Conservation (phyloP, 805 yeast genomes). For the Pichia paraexigua region DNA sequence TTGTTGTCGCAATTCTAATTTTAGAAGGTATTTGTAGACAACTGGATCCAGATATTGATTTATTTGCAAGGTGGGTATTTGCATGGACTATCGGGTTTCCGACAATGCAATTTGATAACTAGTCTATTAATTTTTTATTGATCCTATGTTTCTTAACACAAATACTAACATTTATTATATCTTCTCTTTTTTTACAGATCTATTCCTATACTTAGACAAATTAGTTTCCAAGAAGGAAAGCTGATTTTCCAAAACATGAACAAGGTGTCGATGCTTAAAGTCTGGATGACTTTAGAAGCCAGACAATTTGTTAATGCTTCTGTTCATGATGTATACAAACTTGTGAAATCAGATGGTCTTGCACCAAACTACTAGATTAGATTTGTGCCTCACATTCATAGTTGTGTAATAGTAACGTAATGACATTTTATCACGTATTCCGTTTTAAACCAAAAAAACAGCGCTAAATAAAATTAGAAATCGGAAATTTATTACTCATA, state of each 20-base stretch:
- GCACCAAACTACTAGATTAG: conserved; percentile 48
- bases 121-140: neutral
- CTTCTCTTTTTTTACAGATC: conserved; percentile 39
- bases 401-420: neutral
- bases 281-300: conserved; percentile 86
- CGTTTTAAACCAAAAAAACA: neutral
- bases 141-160: neutral
- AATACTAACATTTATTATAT: conserved; percentile 6
- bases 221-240: conserved; percentile 65
- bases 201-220: conserved; percentile 74
- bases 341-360: conserved; percentile 57
- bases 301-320: conserved; percentile 81
- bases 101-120: conserved; percentile 18
- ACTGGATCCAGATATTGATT: conserved; percentile 84
- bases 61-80: conserved; percentile 91
- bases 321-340: conserved; percentile 58
- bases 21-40: conserved; percentile 95
- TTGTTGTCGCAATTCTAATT: conserved; percentile 84
- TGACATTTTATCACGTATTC: neutral
- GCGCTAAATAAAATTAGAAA: neutral
- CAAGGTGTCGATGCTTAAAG: conserved; percentile 73
- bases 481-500: neutral
- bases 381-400: too few species aligned
- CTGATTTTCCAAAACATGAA: conserved; percentile 48
- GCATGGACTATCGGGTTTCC: conserved; percentile 33